Conservation (phyloP, 164 flowering plant genomes). For the Cinnamomum chago region DNA sequence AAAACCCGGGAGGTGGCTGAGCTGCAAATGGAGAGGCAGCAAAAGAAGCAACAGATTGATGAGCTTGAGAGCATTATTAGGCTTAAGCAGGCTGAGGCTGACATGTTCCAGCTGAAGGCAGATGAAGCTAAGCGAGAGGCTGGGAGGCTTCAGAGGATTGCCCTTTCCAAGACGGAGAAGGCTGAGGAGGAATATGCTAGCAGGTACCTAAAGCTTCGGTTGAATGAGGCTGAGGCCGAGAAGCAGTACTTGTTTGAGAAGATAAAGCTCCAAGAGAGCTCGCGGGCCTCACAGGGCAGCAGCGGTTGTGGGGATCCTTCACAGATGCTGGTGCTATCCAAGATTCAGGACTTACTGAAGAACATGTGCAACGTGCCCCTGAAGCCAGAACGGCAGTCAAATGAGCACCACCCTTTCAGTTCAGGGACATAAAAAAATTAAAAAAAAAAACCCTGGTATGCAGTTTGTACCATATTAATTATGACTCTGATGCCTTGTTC, state of each 20-base stretch:
- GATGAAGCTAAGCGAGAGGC: slow-evolving; percentile 94
- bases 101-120: slow-evolving; percentile 97
- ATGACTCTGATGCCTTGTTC: not conserved
- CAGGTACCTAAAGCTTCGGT: slow-evolving; percentile 72
- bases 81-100: slow-evolving; percentile 94
- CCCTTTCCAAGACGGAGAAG: slow-evolving; percentile 79
- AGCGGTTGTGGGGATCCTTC: slow-evolving; percentile 58
- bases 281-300: slow-evolving; percentile 50
- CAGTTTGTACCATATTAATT: slow-evolving; percentile 9
- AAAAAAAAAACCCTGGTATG: slow-evolving; percentile 1
- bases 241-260: slow-evolving; percentile 88
- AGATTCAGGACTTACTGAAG: slow-evolving; percentile 69
- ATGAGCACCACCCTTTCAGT: slow-evolving; percentile 37
- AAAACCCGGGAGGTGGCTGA: slow-evolving; percentile 75
- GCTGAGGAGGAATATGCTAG: slow-evolving; percentile 93
- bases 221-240: slow-evolving; percentile 96
- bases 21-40: slow-evolving; percentile 70
- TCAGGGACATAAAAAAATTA: slow-evolving; percentile 29
- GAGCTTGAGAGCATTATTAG: slow-evolving; percentile 86
- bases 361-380: slow-evolving; percentile 49
- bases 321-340: slow-evolving; percentile 38
- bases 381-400: slow-evolving; percentile 41
- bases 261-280: slow-evolving; percentile 85
- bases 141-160: slow-evolving; percentile 79
- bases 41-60: slow-evolving; percentile 77